phyloP scores from a whole-genome alignment of 208 protist genomes.

The Acanthamoeba healyi region DNA sequence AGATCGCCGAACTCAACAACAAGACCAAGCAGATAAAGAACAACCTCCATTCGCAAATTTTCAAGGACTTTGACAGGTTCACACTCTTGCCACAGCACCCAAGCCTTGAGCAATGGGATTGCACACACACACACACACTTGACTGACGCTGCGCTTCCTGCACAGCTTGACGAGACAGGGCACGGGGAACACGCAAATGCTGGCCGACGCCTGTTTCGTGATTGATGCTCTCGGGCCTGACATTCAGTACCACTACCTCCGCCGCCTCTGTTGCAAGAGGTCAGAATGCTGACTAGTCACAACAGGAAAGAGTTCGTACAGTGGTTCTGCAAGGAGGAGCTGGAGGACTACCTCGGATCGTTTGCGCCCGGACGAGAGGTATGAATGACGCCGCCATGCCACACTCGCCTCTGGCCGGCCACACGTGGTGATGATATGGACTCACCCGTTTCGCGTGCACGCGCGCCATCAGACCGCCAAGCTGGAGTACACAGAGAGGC shows the following conservation, averaged over 20 bases:
- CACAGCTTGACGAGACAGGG: neutral
- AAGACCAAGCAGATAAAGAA: conserved; percentile 33
- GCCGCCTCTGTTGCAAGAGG: too few species aligned
- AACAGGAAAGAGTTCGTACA: conserved; percentile 38
- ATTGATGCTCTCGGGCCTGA: conserved; percentile 4
- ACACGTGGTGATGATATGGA: neutral
- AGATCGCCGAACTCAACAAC: conserved; percentile 1
- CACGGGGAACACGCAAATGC: neutral
- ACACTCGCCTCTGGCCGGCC: too few species aligned
- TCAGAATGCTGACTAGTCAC: neutral
- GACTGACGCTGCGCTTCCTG: neutral
- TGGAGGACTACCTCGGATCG: neutral
- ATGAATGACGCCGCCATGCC: neutral
- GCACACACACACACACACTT: too few species aligned
- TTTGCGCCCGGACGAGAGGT: conserved; percentile 14
- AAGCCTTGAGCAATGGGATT: neutral
- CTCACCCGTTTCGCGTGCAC: too few species aligned
- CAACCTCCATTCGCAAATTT: conserved; percentile 17
- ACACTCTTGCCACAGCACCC: neutral
- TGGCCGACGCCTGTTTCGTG: conserved; percentile 62
- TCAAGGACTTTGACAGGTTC: conserved; percentile 24
- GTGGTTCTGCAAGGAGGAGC: conserved; percentile 48
- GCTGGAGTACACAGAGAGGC: conserved; percentile 47
- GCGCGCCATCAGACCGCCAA: neutral
- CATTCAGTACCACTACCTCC: neutral